Evolutionary conservation across 345 rosid genomes (phyloP), one percentile per base, ranked within the genome.

Genomic region (Zanthoxylum bungeanum): DNA sequence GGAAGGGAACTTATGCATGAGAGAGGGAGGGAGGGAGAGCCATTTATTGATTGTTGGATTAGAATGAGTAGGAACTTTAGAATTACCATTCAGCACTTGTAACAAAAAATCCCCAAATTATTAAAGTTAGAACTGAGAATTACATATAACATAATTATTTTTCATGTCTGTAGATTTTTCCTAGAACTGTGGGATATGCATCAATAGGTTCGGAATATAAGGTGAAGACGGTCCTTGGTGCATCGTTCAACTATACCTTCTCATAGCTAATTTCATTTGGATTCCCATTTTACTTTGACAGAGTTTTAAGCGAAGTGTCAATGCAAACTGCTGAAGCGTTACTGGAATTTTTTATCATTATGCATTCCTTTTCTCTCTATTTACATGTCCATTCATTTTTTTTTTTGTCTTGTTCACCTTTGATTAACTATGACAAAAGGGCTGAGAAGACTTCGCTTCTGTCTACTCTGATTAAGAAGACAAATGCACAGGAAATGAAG

Each of bases 401-500:
- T 58, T 17, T 42, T 69, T 6, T 16, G 11, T 69, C 28, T 6
- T 60, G 34, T 55, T 58, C 27, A 49, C 30, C 21, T 59, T 75
- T 67, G 3, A 63, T 49, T n/a, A 22, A 57, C 36, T 56, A 37
- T 51, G 69, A 19, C 36, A 10, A 46, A 78, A 93, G 97, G 93
- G 79, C 78, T 9, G 97, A 87, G 66, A 94, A 92, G 70, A 80
- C 77, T 68, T 78, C 83, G 0, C 71, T 88, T 80, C 88, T 93
- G 69, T 83, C 98, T 51, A 82, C 86, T 40, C 59, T 93, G 80
- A 93, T 93, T 72, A 93, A 88, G 75, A 91, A 85, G 89, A 93
- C 98, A 60, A 93, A 93, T 79, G 92, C 97, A 9, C 93, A 85
- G 83, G 98, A 93, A 72, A 93, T 93, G 98, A 91, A 91, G 84